Conservation (phyloP, 1,284 basidiomycete species). For the Ceratobasidium sp. region DNA sequence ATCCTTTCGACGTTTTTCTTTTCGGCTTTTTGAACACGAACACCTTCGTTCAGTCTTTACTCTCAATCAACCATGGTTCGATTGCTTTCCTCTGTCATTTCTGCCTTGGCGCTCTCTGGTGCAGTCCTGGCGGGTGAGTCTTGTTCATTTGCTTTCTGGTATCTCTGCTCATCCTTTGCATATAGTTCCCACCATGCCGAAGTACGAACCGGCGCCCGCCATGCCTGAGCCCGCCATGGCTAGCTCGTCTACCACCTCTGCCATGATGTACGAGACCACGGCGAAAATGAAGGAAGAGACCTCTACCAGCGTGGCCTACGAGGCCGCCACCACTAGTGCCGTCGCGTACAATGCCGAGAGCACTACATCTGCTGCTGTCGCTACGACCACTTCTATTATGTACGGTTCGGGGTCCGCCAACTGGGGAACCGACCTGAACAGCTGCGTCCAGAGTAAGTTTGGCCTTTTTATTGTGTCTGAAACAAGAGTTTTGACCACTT, state of each 20-base stretch:
- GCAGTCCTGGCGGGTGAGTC: slow-evolving; percentile 41
- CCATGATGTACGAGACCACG: slow-evolving; percentile 50
- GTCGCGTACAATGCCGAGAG: slow-evolving; percentile 47
- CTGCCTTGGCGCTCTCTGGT: slow-evolving; percentile 45
- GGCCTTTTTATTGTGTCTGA: slow-evolving; percentile 9
- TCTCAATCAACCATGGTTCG: slow-evolving; percentile 44
- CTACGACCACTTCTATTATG: slow-evolving; percentile 58
- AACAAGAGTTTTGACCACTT: not conserved
- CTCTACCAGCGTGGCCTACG: slow-evolving; percentile 35
- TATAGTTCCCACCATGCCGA: slow-evolving; percentile 25
- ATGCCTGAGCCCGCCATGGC: slow-evolving; percentile 39
- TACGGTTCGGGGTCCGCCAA: slow-evolving; percentile 76
- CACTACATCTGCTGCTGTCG: slow-evolving; percentile 24
- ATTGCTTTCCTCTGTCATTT: slow-evolving; percentile 40
- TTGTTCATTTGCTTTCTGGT: not conserved
- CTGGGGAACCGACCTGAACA: slow-evolving; percentile 68
- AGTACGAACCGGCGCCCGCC: slow-evolving; percentile 31
- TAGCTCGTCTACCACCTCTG: slow-evolving; percentile 34
- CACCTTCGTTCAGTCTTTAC: slow-evolving; percentile 26
- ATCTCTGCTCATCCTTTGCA: not conserved
- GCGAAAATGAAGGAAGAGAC: slow-evolving; percentile 48
- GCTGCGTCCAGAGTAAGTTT: slow-evolving; percentile 76
- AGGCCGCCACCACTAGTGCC: slow-evolving; percentile 47
- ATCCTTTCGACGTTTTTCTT: slow-evolving; percentile 22
- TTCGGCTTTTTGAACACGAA: slow-evolving; percentile 43